Evolutionary conservation across 1,284 basidiomycete species (phyloP).

Genomic region (Sporisorium scitamineum): DNA sequence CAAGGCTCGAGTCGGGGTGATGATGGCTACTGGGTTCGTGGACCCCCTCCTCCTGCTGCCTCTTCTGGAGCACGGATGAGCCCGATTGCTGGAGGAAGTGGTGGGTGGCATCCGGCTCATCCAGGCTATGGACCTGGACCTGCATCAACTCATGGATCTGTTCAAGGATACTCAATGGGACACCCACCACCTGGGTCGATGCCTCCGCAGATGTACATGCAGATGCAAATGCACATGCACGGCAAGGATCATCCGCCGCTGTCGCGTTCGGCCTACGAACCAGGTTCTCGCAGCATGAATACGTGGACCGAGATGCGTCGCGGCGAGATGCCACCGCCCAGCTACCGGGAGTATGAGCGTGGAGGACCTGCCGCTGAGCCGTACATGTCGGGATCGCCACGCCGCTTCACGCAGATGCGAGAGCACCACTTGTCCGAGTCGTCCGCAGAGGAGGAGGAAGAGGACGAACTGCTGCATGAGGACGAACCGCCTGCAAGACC

Average conservation of each 20-base stretch:
- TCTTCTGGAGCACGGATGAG: constrained; percentile 36
- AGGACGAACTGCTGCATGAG: constrained; percentile 37
- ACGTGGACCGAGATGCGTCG: constrained; percentile 44
- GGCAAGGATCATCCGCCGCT: constrained; percentile 47
- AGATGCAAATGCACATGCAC: constrained; percentile 39
- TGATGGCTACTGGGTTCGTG: constrained; percentile 34
- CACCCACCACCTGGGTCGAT: constrained; percentile 23
- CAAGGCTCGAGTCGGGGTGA: constrained; percentile 24
- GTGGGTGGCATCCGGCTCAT: constrained; percentile 34
- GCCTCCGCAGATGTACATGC: constrained; percentile 31
- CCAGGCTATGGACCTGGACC: constrained; percentile 24
- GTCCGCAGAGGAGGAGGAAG: constrained; percentile 41
- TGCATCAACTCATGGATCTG: constrained; percentile 13
- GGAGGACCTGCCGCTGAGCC: constrained; percentile 11
- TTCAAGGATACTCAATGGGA: constrained; percentile 13
- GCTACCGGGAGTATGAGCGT: constrained; percentile 41
- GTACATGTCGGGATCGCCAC: constrained; percentile 26
- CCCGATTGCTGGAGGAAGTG: constrained; percentile 28
- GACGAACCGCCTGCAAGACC: constrained; percentile 6
- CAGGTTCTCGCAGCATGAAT: constrained; percentile 53
- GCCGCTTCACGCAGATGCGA: constrained; percentile 43
- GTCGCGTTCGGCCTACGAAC: constrained; percentile 52
- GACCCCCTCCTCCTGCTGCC: constrained; percentile 29
- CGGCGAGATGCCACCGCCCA: constrained; percentile 40
- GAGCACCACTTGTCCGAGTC: constrained; percentile 42